Percentiles rank a stretch among this genome's conserved stretches.
phyloP scores from a whole-genome alignment of 164 flowering plant genomes.

The Berberis thunbergii region DNA sequence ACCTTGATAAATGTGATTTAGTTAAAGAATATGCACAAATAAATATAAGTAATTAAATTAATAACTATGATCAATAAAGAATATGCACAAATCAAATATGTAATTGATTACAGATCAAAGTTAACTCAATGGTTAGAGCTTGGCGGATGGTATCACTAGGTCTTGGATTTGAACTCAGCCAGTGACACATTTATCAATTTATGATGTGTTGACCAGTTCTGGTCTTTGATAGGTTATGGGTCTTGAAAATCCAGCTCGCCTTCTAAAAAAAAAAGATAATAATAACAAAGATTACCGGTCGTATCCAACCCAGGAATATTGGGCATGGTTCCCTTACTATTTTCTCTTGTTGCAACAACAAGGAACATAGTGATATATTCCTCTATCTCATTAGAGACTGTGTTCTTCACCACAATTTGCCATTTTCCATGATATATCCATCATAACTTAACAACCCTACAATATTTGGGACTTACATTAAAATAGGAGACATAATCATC shows the following conservation, averaged over 20 bases:
- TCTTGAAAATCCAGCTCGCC: too few relatives aligned
- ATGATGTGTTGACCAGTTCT: too few relatives aligned
- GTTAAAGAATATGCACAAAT: too few relatives aligned
- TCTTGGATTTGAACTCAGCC: too few relatives aligned
- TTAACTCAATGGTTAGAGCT: too few relatives aligned
- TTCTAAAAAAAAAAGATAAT: too few relatives aligned
- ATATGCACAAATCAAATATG: not conserved
- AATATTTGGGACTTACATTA: conserved; percentile 1
- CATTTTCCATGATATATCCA: not conserved
- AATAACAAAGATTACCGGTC: not conserved
- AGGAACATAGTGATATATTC: not conserved
- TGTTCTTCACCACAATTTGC: conserved; percentile 2
- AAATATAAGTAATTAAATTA: not conserved
- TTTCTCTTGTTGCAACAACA: conserved; percentile 8
- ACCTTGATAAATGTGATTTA: too few relatives aligned
- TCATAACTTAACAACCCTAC: conserved; percentile 7
- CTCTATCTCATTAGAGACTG: not conserved
- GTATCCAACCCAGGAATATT: conserved; percentile 1
- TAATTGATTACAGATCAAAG: not conserved
- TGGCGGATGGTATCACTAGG: too few relatives aligned
- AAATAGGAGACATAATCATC: conserved; percentile 7
- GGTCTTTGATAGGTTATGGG: too few relatives aligned
- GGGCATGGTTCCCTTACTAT: conserved; percentile 4
- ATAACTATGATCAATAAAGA: too few relatives aligned
- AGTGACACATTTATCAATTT: too few relatives aligned